These are phyloP conservation scores for Durusdinium trenchii DNA, from an alignment of 73 alveolate genomes.

Conservation along the genomic window DNA sequence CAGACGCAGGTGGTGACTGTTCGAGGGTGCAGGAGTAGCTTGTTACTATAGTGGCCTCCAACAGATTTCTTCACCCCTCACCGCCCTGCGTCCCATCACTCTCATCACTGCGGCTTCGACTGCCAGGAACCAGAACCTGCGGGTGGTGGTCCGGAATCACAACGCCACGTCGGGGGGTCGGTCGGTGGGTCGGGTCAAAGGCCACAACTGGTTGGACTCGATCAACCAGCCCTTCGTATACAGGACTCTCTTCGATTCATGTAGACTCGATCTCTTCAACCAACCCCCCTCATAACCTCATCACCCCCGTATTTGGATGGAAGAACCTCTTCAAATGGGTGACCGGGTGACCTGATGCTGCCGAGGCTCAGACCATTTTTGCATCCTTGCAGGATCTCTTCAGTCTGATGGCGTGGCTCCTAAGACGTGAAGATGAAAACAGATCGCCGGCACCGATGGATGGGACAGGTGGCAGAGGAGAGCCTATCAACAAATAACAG, in stretches of 20 bases:
- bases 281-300: neutral
- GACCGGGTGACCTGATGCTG: neutral
- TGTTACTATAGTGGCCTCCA: too few relatives aligned
- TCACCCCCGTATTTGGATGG: neutral
- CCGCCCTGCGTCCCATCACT: too few relatives aligned
- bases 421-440: neutral
- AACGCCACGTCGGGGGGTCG: neutral
- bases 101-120: too few relatives aligned
- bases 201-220: neutral
- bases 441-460: too few relatives aligned
- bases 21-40: too few relatives aligned
- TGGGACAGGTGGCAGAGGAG: too few relatives aligned
- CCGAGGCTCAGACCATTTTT: slow-evolving; percentile 87
- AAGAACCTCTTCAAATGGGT: neutral
- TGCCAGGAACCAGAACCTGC: slow-evolving; percentile 83
- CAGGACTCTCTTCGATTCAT: neutral
- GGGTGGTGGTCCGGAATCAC: slow-evolving; percentile 46
- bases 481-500: too few relatives aligned
- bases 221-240: neutral
- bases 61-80: too few relatives aligned
- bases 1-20: too few relatives aligned
- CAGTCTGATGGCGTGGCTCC: slow-evolving; percentile 34
- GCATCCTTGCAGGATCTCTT: slow-evolving; percentile 70
- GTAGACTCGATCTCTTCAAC: neutral
- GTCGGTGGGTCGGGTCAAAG: neutral